Evolutionary conservation across 2,329 filamentous ascomycete genomes (phyloP), one percentile per base, ranked within the genome.

Genomic region (Colletotrichum neosansevieriae): DNA sequence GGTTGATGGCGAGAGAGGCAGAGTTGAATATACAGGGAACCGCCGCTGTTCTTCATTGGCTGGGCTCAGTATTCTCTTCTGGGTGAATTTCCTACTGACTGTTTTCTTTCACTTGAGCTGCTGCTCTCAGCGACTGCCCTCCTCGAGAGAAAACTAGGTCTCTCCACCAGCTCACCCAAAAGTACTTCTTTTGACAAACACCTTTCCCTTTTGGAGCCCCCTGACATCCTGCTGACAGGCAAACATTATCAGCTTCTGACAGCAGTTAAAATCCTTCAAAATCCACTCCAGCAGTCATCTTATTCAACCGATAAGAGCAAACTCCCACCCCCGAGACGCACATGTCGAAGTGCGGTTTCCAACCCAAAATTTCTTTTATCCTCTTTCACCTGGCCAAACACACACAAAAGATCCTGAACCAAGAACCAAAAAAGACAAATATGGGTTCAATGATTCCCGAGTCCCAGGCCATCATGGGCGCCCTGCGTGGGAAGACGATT

Each of bases 401-500:
- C 4, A 24, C 24, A 24, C 24, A 24, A 24, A 54, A 40, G 17
- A 40, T 54, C 32, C 4, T 40, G 3, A 12, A 21, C 36, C 36
- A 38, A 38, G 36, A 38, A 38, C n/a, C 32, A 38, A 2, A 36
- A 54, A 40, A 15, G 6, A 6, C 0, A 5, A 21, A 17, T 11
- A 61, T 61, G 49, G 42, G 32, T 12, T 45, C 56, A 17, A 13
- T 45, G 4, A 4, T 21, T 15, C 19, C 19, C 4, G 44, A 65
- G 10, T 4, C 56, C n/a, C 56, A 29, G 17, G 59, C 70, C 54
- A 67, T 75, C 34, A 56, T 72, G 19, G 49, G 63, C 15, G 68
- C 73, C 50, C 72, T 78, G 53, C 71, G 72, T 12, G 77, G 76
- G 56, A 71, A 75, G 54, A 73, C 70, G 5, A 65, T 79, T 17